Conservation (phyloP, 1,284 basidiomycete species). For the Testicularia cyperi region DNA sequence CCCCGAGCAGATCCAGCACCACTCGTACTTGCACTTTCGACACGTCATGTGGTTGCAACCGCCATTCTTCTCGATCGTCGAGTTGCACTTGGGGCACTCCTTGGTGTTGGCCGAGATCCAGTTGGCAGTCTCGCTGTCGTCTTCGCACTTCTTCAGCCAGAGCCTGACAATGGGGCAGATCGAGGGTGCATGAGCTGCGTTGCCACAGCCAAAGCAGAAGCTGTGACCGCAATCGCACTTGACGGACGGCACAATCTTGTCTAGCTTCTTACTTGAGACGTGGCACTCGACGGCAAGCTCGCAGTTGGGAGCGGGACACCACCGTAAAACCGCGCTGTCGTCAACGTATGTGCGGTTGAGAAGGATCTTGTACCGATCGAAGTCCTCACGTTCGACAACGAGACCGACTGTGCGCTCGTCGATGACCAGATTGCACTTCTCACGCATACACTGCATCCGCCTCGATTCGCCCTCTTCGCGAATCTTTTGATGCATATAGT, state of each 20-base stretch:
- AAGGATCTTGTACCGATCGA: constrained; percentile 72
- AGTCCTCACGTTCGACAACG: constrained; percentile 59
- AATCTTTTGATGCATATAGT: constrained; percentile 83
- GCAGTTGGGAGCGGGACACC: constrained; percentile 76
- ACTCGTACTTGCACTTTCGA: constrained; percentile 63
- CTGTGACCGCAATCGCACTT: constrained; percentile 72
- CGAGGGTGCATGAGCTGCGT: constrained; percentile 80
- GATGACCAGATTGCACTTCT: constrained; percentile 77
- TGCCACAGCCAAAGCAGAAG: constrained; percentile 65
- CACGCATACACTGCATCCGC: constrained; percentile 86
- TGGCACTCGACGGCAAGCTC: constrained; percentile 83
- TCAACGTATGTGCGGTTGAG: constrained; percentile 87
- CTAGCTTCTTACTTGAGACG: constrained; percentile 66
- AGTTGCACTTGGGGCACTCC: constrained; percentile 85
- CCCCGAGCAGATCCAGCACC: constrained; percentile 71
- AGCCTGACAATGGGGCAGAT: constrained; percentile 84
- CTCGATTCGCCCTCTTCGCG: constrained; percentile 83
- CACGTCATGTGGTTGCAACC: constrained; percentile 70
- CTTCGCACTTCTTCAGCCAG: constrained; percentile 96
- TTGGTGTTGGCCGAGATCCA: constrained; percentile 99
- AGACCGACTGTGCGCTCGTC: constrained; percentile 54
- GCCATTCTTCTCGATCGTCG: constrained; percentile 99
- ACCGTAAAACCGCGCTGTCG: constrained; percentile 79
- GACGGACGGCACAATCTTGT: constrained; percentile 83
- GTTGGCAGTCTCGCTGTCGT: constrained; percentile 97